phyloP scores from a whole-genome alignment of 1,284 basidiomycete species.

The Cryptococcus depauperatus region DNA sequence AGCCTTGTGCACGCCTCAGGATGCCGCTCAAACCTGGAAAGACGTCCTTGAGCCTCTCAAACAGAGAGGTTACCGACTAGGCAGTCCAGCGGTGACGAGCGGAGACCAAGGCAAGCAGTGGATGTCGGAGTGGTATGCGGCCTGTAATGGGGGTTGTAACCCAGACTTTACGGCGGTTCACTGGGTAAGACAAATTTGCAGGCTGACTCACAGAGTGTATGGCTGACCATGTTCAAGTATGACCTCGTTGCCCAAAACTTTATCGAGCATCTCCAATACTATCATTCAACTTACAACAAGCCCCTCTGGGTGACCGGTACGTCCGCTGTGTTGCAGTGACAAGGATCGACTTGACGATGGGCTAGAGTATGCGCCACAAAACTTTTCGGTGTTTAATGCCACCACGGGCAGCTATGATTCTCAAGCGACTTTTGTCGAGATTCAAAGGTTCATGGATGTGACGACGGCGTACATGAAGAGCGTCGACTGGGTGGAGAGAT shows the following conservation, averaged over 20 bases:
- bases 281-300: slow-evolving; percentile 51
- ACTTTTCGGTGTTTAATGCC: slow-evolving; percentile 37
- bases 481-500: slow-evolving; percentile 48
- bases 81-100: slow-evolving; percentile 47
- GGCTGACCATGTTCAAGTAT: slow-evolving; percentile 48
- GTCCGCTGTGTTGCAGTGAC: slow-evolving; percentile 37
- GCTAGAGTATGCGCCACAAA: slow-evolving; percentile 33
- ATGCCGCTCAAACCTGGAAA: slow-evolving; percentile 24
- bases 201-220: background rate
- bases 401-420: slow-evolving; percentile 2
- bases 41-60: slow-evolving; percentile 28
- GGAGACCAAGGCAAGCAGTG: slow-evolving; percentile 46
- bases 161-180: slow-evolving; percentile 49
- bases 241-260: slow-evolving; percentile 51
- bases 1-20: slow-evolving; percentile 19
- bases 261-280: slow-evolving; percentile 50
- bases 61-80: slow-evolving; percentile 40
- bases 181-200: slow-evolving; percentile 29
- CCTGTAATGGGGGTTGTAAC: slow-evolving; percentile 45
- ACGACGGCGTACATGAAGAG: slow-evolving; percentile 47
- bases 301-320: slow-evolving; percentile 62
- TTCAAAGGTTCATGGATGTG: slow-evolving; percentile 46
- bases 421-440: slow-evolving; percentile 43
- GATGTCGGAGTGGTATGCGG: slow-evolving; percentile 45
- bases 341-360: background rate